Evolutionary conservation across 2,329 filamentous ascomycete species (phyloP).

Genomic region (Huntiella abstrusa): DNA sequence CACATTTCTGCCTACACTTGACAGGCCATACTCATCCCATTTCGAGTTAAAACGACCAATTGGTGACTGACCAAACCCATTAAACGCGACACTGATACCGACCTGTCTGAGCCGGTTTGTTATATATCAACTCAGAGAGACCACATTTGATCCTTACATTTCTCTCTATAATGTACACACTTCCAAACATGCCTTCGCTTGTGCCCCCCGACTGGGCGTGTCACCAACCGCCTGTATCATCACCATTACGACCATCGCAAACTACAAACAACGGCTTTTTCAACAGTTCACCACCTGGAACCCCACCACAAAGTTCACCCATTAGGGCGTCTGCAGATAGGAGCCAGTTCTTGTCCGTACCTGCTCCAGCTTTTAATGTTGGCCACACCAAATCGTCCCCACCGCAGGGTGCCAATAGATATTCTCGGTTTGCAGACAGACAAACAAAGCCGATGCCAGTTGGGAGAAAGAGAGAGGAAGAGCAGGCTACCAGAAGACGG

Average conservation of each 20-base stretch:
- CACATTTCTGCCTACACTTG: no score
- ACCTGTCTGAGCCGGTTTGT: no score
- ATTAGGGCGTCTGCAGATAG: conserved; percentile 19
- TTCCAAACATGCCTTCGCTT: conserved; percentile 25
- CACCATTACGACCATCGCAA: conserved; percentile 41
- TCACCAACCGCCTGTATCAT: conserved; percentile 21
- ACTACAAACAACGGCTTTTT: conserved; percentile 9
- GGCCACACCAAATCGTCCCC: conserved; percentile 3
- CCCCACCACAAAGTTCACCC: conserved; percentile 5
- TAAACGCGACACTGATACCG: no score
- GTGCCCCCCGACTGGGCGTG: conserved; percentile 24
- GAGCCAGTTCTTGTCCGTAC: neutral
- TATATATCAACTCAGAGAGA: no score
- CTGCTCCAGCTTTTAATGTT: neutral
- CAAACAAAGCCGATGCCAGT: conserved; percentile 44
- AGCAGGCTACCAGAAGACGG: conserved; percentile 43
- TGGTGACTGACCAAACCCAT: no score
- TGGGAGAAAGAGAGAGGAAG: conserved; percentile 39
- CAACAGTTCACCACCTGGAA: conserved; percentile 6
- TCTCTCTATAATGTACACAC: conserved; percentile 22
- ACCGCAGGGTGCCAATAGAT: conserved; percentile 1
- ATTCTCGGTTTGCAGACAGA: conserved; percentile 33
- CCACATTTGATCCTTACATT: no score
- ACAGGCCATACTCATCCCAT: no score
- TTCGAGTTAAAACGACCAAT: no score